Evolutionary conservation across 2,329 filamentous ascomycete genomes (phyloP).

Genomic region (Spiromastix sp.): DNA sequence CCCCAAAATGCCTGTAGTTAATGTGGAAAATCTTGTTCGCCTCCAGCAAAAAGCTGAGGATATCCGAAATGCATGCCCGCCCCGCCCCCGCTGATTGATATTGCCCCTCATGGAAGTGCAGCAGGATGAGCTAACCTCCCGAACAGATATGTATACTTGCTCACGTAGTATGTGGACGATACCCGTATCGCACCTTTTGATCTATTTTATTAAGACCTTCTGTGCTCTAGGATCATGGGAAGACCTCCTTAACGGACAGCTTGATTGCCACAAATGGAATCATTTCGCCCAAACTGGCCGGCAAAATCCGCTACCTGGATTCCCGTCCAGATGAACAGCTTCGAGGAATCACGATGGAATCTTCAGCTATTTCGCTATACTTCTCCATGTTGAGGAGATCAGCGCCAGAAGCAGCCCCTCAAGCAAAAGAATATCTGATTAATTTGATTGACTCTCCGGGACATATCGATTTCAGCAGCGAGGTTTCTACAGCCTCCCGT

Average conservation of each 20-base stretch:
- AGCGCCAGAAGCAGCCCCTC: constrained; percentile 55
- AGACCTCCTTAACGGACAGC: constrained; percentile 92
- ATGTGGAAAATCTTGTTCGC: constrained; percentile 77
- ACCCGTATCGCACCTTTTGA: neutral
- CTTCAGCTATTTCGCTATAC: constrained; percentile 90
- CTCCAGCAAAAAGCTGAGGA: constrained; percentile 81
- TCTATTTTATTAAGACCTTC: constrained; percentile 7
- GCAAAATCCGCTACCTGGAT: constrained; percentile 96
- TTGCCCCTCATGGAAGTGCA: constrained; percentile 3
- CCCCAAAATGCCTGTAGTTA: constrained; percentile 82
- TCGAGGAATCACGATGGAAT: constrained; percentile 99
- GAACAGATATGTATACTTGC: constrained; percentile 83
- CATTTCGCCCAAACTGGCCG: constrained; percentile 93
- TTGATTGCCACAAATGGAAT: constrained; percentile 98
- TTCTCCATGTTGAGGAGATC: constrained; percentile 81
- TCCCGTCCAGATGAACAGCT: constrained; percentile 92
- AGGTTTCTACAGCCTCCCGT: constrained; percentile 90
- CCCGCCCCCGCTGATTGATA: constrained; percentile 8
- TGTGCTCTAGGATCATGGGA: constrained; percentile 69
- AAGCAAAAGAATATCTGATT: constrained; percentile 82
- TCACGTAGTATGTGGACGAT: constrained; percentile 57
- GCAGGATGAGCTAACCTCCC: constrained; percentile 23
- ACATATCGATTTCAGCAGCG: constrained; percentile 97
- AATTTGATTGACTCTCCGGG: constrained; percentile 97
- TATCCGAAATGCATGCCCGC: constrained; percentile 71